Evolutionary conservation across 257 asterid genomes (phyloP), one percentile per base, ranked within the genome.

Genomic region (Capsicum rhomboideum): DNA sequence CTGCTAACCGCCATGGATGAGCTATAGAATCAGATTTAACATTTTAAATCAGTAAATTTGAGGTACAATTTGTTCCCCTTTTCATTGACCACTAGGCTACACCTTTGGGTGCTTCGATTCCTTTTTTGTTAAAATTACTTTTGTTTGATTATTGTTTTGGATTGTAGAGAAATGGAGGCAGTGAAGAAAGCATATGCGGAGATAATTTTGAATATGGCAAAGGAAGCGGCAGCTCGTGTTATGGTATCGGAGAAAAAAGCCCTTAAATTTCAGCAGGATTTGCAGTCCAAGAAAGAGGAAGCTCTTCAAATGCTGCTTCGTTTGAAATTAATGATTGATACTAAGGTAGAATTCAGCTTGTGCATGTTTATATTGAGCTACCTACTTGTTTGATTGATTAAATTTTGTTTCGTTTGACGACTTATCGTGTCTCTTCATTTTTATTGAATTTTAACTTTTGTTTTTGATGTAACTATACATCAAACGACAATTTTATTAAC

Each of bases 161-260:
- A 26, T 16, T 82, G 88, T 79, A 91, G 92, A 78, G 86, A 66
- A 83, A 89, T 89, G 89, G 91, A 91, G 88, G 91, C 88, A 54
- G 71, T 91, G 90, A 93, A 92, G 91, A 90, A 84, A 85, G 97
- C 91, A 7, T 94, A 89, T 59, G 95, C 95, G 40, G 93, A 89
- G 34, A 92, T 93, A 90, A 91, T 95, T 63, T 93, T 95, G 55
- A 91, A 91, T 88, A 87, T 91, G 63, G 88, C 97, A 14, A 95
- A 90, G 83, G 97, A 95, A 85, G 96, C 97, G 69, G 97, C 97
- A 85, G 92, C 90, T 88, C 93, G 97, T 8, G 94, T 94, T 8
- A 87, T 94, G 93, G 91, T 78, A 79, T 92, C 97, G 59, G 94
- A 95, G 42, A 29, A 85, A 14, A 88, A 89, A 83, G 86, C 96